Evolutionary conservation across 768 basidiomycete species (phyloP).

Genomic region (Trametopsis cervina): DNA sequence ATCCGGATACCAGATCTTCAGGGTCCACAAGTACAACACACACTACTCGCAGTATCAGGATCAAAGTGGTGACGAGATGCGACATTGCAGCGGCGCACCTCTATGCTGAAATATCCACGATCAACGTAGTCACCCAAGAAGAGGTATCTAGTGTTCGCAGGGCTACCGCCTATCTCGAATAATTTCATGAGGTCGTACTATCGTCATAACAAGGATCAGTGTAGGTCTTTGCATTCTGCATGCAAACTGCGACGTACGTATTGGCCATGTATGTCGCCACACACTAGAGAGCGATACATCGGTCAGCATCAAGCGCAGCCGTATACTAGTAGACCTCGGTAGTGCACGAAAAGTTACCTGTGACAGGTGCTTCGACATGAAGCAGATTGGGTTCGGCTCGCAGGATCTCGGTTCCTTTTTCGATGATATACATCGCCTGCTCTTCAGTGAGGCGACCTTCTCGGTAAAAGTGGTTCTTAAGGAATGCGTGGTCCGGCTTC

Average conservation of each 20-base stretch:
- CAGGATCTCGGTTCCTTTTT: conserved; percentile 80
- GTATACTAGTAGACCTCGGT: too few relatives aligned
- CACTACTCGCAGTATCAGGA: conserved; percentile 47
- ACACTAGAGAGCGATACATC: conserved; percentile 28
- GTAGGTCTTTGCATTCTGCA: conserved; percentile 5
- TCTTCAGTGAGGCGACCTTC: conserved; percentile 92
- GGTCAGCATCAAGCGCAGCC: conserved; percentile 9
- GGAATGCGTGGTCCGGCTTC: conserved; percentile 92
- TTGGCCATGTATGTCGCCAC: conserved; percentile 99
- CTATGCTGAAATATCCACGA: conserved; percentile 70
- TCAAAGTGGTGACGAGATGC: conserved; percentile 3
- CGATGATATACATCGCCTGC: conserved; percentile 90
- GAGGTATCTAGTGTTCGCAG: conserved; percentile 65
- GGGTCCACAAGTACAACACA: conserved; percentile 93
- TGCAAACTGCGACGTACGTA: conserved; percentile 56
- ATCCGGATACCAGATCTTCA: conserved; percentile 99
- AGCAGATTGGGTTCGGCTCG: conserved; percentile 84
- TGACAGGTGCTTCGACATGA: conserved; percentile 95
- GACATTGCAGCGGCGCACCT: conserved; percentile 32
- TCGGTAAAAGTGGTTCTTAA: conserved; percentile 99
- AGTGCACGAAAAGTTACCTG: conserved; percentile 52
- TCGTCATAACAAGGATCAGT: conserved; percentile 2
- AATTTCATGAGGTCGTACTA: conserved; percentile 77
- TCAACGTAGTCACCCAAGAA: conserved; percentile 76
- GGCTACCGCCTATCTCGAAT: conserved; percentile 71